Base-by-base conservation (phyloP, 352 stramenopile species). In the Albugo laibachii region DNA sequence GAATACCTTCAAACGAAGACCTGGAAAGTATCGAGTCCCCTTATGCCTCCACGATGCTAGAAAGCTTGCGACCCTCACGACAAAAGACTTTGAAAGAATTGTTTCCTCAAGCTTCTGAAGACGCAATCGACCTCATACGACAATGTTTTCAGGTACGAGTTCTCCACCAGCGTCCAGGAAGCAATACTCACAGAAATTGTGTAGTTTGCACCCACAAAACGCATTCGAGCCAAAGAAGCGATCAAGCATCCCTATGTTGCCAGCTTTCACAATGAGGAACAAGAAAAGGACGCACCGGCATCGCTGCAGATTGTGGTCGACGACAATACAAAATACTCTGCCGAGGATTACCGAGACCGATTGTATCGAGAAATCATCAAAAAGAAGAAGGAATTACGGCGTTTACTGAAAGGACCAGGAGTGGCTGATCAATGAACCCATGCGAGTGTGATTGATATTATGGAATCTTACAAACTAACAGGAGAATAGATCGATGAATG, bases 251-350 rank as follows among this genome's bases (percentile, higher is more conserved):
- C 86, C 36, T 98, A 95, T 60, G 81, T 97, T 36, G 69, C 80
- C 15, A 81, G 96, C 54, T 97, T 97, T 59, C 91, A 97, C 64
- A 92, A 95, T 51, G 72, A 87, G n/a, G 92, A 95, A 57, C 79
- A 96, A 47, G 92, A 97, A 50, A 70, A 79, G 18, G 69, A 63
- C 39, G 76, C 76, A 1, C 66, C 70, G 0, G 76, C 55, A 15
- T 65, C 68, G 37, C 59, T 79, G 40, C 68, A 85, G 52, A 94
- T 96, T 49, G 71, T 91, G 15, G 74, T 96, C 39, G 80, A 95
- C 55, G 88, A 97, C 68, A 96, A 96, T 59, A 94, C 83, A 51
- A 96, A 96, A 62, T 89, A 95, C 53, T 93, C 80, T 24, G 85
- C 84, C 10, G 78, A 79, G 13, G 84, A 97, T 65, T 97, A 97